A percentile compares a stretch with the other conserved stretches of the same genome.
These are phyloP conservation scores for Spizellomyces punctatus DNA, from an alignment of 192 early-diverging fungal species.

Conservation along the genomic window DNA sequence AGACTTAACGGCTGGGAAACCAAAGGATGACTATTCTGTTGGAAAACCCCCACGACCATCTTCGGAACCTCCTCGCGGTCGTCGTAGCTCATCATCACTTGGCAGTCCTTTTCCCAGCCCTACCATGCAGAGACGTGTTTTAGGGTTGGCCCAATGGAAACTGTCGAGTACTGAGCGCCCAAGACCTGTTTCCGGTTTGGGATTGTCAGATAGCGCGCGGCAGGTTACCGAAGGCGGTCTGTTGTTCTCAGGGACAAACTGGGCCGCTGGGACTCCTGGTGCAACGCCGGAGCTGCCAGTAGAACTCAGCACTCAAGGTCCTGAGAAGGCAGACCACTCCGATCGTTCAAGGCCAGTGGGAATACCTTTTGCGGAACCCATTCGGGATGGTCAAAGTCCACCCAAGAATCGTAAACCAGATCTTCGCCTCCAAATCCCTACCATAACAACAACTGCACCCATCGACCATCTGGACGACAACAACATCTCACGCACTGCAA, in stretches of 20 bases:
- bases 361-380: too few species aligned
- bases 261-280: too few species aligned
- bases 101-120: conserved; percentile 39
- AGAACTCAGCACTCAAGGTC: too few species aligned
- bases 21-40: too few species aligned
- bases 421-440: background rate
- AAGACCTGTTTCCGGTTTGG: background rate
- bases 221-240: too few species aligned
- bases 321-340: too few species aligned
- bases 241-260: too few species aligned
- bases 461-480: background rate
- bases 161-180: conserved; percentile 3
- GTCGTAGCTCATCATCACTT: conserved; percentile 9
- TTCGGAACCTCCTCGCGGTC: conserved; percentile 1
- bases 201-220: too few species aligned
- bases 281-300: too few species aligned
- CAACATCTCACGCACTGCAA: too few species aligned
- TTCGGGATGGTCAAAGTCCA: background rate
- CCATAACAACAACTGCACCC: background rate
- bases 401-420: background rate
- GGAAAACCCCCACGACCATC: background rate
- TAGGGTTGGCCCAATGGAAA: conserved; percentile 21
- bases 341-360: too few species aligned
- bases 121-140: conserved; percentile 31
- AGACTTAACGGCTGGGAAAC: too few species aligned